Evolutionary conservation across 1,284 basidiomycete genomes (phyloP).

Genomic region (Ganoderma lucidum): DNA sequence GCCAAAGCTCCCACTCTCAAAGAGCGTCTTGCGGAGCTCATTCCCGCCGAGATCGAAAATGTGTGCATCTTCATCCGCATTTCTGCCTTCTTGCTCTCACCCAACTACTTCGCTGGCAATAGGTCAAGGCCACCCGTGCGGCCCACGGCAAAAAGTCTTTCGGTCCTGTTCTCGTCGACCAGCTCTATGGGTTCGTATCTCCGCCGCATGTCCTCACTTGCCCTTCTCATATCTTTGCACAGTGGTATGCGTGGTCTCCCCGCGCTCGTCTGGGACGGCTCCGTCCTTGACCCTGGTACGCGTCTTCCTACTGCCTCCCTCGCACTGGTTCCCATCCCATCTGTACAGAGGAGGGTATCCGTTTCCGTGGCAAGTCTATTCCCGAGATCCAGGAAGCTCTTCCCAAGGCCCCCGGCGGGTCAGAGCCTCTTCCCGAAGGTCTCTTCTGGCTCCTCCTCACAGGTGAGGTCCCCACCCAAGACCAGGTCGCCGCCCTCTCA

Average conservation of each 20-base stretch:
- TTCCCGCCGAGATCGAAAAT: slow-evolving; percentile 89
- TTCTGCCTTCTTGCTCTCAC: slow-evolving; percentile 12
- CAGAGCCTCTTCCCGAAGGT: slow-evolving; percentile 92
- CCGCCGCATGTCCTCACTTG: slow-evolving; percentile 2
- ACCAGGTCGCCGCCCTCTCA: slow-evolving; percentile 86
- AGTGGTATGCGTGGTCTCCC: slow-evolving; percentile 95
- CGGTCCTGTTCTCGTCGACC: slow-evolving; percentile 90
- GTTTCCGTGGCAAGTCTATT: slow-evolving; percentile 94
- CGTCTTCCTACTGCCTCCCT: slow-evolving; percentile 11
- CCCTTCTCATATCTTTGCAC: slow-evolving; percentile 31
- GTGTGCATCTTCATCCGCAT: slow-evolving; percentile 64
- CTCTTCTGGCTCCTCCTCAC: slow-evolving; percentile 97
- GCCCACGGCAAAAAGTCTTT: slow-evolving; percentile 91
- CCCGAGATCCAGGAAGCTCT: slow-evolving; percentile 88
- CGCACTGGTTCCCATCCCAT: not conserved
- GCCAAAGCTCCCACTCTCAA: slow-evolving; percentile 83
- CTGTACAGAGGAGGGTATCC: slow-evolving; percentile 88
- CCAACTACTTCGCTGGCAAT: not conserved
- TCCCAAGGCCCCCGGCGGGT: slow-evolving; percentile 89
- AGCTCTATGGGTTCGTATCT: slow-evolving; percentile 78
- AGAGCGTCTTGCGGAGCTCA: slow-evolving; percentile 90
- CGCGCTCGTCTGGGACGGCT: slow-evolving; percentile 94
- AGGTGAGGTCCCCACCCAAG: slow-evolving; percentile 89
- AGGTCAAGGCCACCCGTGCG: slow-evolving; percentile 87
- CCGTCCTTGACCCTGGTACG: slow-evolving; percentile 89